Evolutionary conservation across 305 asterid species (phyloP).

Genomic region (Solanum chacoense): DNA sequence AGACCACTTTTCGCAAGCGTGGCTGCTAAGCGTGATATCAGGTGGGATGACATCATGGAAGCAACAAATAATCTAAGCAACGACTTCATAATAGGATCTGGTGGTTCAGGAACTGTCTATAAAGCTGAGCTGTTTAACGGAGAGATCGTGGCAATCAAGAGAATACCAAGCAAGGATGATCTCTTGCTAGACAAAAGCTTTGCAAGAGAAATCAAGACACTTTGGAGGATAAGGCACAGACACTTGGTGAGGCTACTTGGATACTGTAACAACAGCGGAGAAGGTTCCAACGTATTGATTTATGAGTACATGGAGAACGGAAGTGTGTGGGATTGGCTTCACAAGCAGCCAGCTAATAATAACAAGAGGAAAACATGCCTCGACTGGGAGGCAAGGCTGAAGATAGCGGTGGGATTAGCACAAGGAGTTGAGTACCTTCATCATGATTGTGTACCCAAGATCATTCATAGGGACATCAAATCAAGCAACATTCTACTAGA

Average conservation of each 20-base stretch:
- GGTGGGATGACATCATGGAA: conserved; percentile 81
- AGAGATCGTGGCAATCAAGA: conserved; percentile 80
- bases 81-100: conserved; percentile 72
- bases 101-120: conserved; percentile 81
- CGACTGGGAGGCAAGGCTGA: conserved; percentile 68
- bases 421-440: conserved; percentile 92
- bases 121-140: conserved; percentile 60
- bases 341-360: conserved; percentile 30
- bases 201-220: conserved; percentile 78
- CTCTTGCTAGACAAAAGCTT: conserved; percentile 62
- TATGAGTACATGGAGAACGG: conserved; percentile 95
- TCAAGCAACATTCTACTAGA: conserved; percentile 75
- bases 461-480: conserved; percentile 86
- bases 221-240: conserved; percentile 78
- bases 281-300: conserved; percentile 54
- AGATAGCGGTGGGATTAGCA: conserved; percentile 74
- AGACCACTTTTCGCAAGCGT: conserved; percentile 44
- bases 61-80: conserved; percentile 81
- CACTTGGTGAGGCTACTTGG: conserved; percentile 80
- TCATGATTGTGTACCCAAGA: conserved; percentile 85
- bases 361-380: conserved; percentile 42
- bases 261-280: conserved; percentile 55
- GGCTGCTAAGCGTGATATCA: conserved; percentile 42
- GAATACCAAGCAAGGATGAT: conserved; percentile 52
- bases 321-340: conserved; percentile 86